phyloP scores from a whole-genome alignment of 345 rosid genomes.

The Nasturtium officinale region DNA sequence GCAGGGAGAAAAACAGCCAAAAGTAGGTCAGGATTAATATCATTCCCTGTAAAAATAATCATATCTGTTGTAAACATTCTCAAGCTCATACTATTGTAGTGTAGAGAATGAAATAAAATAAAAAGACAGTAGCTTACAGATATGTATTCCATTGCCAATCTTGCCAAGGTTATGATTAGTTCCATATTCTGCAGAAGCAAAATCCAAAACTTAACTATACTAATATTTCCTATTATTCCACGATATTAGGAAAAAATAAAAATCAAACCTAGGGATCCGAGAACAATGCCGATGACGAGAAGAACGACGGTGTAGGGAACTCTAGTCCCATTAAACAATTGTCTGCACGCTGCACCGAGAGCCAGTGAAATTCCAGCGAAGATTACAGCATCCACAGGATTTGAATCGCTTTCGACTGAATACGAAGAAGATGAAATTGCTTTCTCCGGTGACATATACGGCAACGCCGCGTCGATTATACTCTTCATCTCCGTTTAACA shows the following conservation, averaged over 20 bases:
- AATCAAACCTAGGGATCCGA: constrained; percentile 75
- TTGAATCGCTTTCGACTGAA: constrained; percentile 16
- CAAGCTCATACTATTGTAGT: no score
- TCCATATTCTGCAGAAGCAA: constrained; percentile 65
- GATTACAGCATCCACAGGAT: constrained; percentile 70
- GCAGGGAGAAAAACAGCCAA: constrained; percentile 95
- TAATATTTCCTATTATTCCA: no score
- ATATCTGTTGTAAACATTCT: constrained; percentile 9
- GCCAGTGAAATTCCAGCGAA: constrained; percentile 71
- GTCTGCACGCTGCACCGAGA: constrained; percentile 75
- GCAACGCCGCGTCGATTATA: constrained; percentile 14
- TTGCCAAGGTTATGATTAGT: constrained; percentile 69
- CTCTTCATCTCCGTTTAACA: constrained; percentile 44
- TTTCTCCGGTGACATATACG: constrained; percentile 31
- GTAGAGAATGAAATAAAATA: no score
- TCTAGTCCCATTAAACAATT: constrained; percentile 73
- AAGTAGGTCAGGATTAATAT: constrained; percentile 73
- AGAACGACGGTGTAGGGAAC: constrained; percentile 93
- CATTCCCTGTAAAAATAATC: constrained; percentile 68
- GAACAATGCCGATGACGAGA: constrained; percentile 72
- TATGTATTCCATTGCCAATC: constrained; percentile 78
- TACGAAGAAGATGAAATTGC: neutral
- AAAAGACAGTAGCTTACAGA: no score
- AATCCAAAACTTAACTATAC: neutral
- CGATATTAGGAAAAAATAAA: no score